Conservation (phyloP, 805 yeast genomes). For the Wickerhamomyces chambardii region DNA sequence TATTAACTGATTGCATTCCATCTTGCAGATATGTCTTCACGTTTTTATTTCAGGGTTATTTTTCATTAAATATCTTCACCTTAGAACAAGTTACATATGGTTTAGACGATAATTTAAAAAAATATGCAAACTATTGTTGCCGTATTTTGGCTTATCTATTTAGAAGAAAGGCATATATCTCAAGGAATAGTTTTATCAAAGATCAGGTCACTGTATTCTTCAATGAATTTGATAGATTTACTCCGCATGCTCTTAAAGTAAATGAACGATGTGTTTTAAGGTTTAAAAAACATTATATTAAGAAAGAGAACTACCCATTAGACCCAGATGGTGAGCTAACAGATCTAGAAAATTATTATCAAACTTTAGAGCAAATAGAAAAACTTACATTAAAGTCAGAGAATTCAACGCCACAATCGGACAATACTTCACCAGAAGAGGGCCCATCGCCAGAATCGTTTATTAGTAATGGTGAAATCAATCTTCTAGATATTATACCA, state of each 20-base stretch:
- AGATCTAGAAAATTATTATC: background rate
- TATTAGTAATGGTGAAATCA: background rate
- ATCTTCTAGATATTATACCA: conserved; percentile 5
- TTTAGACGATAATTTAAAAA: conserved; percentile 2
- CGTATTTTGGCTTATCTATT: conserved; percentile 12
- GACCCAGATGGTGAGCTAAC: conserved; percentile 2
- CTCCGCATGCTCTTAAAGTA: conserved; percentile 10
- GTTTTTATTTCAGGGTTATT: conserved; percentile 12
- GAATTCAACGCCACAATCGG: too few species aligned
- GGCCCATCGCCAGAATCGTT: too few species aligned
- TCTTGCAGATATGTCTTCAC: conserved; percentile 13
- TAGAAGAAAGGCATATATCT: conserved; percentile 10
- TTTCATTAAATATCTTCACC: conserved; percentile 3
- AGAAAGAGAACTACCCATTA: conserved; percentile 11
- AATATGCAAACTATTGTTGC: conserved; percentile 10
- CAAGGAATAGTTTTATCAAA: conserved; percentile 9
- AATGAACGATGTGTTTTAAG: conserved; percentile 11
- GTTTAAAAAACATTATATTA: conserved; percentile 9
- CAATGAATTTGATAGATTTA: conserved; percentile 8
- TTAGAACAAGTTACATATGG: conserved; percentile 4
- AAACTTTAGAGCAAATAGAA: background rate
- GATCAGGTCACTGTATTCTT: conserved; percentile 11
- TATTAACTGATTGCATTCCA: conserved; percentile 9
- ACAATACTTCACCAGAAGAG: too few species aligned
- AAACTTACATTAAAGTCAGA: too few species aligned